These are phyloP conservation scores for Aspergillus bridgeri DNA, from an alignment of 495 filamentous ascomycete species.

Conservation along the genomic window DNA sequence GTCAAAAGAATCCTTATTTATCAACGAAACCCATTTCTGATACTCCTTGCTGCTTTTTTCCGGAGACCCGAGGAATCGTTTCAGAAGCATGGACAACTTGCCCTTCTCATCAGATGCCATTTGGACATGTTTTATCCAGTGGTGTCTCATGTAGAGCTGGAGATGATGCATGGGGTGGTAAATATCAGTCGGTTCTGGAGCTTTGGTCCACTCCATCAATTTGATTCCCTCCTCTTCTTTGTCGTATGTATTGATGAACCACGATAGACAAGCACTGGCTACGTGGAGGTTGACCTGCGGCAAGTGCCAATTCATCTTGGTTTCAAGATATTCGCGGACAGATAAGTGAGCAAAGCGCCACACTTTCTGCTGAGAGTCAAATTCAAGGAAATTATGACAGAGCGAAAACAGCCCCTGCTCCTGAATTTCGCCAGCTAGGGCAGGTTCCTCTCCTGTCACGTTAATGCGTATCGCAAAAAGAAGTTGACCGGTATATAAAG, in stretches of 20 bases:
- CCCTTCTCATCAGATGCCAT: conserved; percentile 8
- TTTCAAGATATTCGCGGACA: conserved; percentile 27
- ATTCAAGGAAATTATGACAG: conserved; percentile 27
- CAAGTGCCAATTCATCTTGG: conserved; percentile 4
- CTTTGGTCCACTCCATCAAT: not conserved
- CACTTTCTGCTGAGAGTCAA: conserved; percentile 23
- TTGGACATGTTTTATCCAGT: conserved; percentile 27
- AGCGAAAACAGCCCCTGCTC: conserved; percentile 22
- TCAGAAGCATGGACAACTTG: conserved; percentile 17
- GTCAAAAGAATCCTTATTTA: not conserved
- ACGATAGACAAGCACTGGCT: conserved; percentile 15
- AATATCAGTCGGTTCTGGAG: conserved; percentile 6
- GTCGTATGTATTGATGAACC: conserved; percentile 8
- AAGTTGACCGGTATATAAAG: conserved; percentile 16
- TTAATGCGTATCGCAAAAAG: conserved; percentile 15
- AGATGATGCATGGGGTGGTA: conserved; percentile 12
- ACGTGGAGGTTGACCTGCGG: conserved; percentile 11
- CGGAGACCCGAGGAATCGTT: conserved; percentile 29
- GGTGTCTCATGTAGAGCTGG: conserved; percentile 22
- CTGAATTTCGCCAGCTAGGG: conserved; percentile 10
- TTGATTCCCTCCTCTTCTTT: not conserved
- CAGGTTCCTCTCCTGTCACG: not conserved
- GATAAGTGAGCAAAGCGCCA: conserved; percentile 34
- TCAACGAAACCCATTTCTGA: conserved; percentile 20
- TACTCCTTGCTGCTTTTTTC: conserved; percentile 26